A percentile compares a stretch with the other conserved stretches of the same genome.
phyloP scores from a whole-genome alignment of 768 basidiomycete species.

The Myochromella boudieri region DNA sequence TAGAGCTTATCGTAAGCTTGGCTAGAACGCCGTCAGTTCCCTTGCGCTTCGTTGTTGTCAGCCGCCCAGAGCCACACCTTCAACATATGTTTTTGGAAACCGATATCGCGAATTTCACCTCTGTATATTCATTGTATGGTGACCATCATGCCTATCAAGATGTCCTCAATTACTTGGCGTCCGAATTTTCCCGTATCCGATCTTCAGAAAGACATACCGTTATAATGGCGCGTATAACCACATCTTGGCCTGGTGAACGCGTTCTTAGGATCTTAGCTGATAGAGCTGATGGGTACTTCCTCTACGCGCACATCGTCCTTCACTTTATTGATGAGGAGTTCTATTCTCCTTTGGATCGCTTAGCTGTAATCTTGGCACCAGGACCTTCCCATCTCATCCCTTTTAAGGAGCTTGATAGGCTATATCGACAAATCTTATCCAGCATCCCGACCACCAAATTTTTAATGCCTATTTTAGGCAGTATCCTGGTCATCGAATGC shows the following conservation, averaged over 20 bases:
- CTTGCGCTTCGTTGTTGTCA: conserved; percentile 23
- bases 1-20: conserved; percentile 11
- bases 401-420: not conserved
- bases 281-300: too few relatives aligned
- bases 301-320: too few relatives aligned
- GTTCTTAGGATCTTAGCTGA: too few relatives aligned
- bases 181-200: not conserved
- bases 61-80: conserved; percentile 27
- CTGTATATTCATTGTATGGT: not conserved
- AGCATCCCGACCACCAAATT: not conserved
- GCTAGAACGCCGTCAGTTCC: conserved; percentile 11
- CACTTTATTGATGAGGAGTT: not conserved
- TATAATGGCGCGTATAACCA: not conserved
- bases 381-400: not conserved
- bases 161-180: not conserved
- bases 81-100: not conserved
- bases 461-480: not conserved
- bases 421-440: not conserved
- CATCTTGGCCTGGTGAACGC: not conserved
- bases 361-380: not conserved
- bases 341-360: not conserved
- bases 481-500: too few relatives aligned
- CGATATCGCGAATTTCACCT: not conserved
- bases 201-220: not conserved
- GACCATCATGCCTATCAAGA: not conserved